Evolutionary conservation across 2,329 filamentous ascomycete genomes (phyloP), one percentile per base, ranked within the genome.

Genomic region (Monosporascus sp.): DNA sequence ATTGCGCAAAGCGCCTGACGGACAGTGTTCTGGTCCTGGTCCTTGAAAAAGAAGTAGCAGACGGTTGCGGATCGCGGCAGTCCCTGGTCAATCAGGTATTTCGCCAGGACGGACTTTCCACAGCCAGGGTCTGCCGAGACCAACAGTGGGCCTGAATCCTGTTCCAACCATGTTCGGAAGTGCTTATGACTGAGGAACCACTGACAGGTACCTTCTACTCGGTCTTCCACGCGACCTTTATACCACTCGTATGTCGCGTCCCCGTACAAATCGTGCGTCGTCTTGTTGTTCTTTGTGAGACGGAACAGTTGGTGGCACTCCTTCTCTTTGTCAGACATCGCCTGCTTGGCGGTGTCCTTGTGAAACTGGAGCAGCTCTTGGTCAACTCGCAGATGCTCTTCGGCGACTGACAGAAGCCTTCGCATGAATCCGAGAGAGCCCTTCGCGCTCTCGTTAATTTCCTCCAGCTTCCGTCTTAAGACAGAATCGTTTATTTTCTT

Each of bases 21-120:
- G 24, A 65, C 51, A 1, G 58, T 72, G 36, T 72, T 66, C 46
- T 74, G 72, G 39, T 68, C 63, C 51, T 67, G 55, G 36, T 72
- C 68, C 53, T 74, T 74, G 59, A 76, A 76, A 53, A 76, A 76
- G 53, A 74, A 76, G 60, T 75, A 76, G 57, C 71, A 74, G 3
- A 72, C 62, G 1, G 62, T 65, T 51, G 56, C 46, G 3, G 53
- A 46, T 5, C 18, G 17, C 1, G 27, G 27, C 27, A 72, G 54
- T 7, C 41, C 50, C 6, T 62, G 35, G 43, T 71, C 64, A 18
- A 71, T 55, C 0, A 73, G 62, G 45, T 65, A 67, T 44, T 62
- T 68, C 8, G 71, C 65, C 37, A 74, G 49, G 27, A 68, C 70
- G 0, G 70, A 73, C 54, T 73, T 74, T 3, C 71, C 70, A 49